These are phyloP conservation scores for Hyaloscypha variabilis DNA, from an alignment of 495 filamentous ascomycete species.

Conservation along the genomic window DNA sequence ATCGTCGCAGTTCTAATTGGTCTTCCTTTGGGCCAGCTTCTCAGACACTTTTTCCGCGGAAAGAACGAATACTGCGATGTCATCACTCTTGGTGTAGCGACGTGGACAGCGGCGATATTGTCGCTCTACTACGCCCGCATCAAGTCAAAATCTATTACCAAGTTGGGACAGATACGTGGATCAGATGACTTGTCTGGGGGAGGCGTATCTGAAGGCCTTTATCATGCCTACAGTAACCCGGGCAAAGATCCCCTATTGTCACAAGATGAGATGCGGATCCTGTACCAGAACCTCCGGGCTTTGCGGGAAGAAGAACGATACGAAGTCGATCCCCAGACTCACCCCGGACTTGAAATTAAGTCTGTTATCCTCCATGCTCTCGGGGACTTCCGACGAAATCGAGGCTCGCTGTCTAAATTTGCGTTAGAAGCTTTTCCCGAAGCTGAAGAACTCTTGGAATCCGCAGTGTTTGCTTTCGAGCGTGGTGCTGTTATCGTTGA, in stretches of 20 bases:
- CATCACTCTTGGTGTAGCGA: slow-evolving; percentile 52
- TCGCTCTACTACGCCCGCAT: slow-evolving; percentile 40
- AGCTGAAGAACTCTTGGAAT: slow-evolving; percentile 20
- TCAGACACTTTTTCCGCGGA: slow-evolving; percentile 40
- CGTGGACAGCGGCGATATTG: slow-evolving; percentile 56
- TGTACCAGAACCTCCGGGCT: slow-evolving; percentile 36
- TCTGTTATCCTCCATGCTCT: slow-evolving; percentile 23
- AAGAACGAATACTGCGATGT: slow-evolving; percentile 50
- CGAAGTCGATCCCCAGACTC: slow-evolving; percentile 33
- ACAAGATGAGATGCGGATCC: slow-evolving; percentile 54
- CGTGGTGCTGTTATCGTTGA: slow-evolving; percentile 15
- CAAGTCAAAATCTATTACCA: slow-evolving; percentile 13
- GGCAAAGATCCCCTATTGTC: slow-evolving; percentile 51
- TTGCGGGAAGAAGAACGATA: slow-evolving; percentile 21
- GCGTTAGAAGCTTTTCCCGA: slow-evolving; percentile 21
- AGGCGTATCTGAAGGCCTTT: slow-evolving; percentile 39
- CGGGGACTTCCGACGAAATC: slow-evolving; percentile 11
- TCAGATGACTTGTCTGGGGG: slow-evolving; percentile 1
- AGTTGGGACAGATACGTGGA: not conserved
- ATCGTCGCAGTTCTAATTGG: slow-evolving; percentile 48
- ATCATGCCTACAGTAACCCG: slow-evolving; percentile 47
- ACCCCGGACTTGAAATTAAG: slow-evolving; percentile 55
- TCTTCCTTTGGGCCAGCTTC: slow-evolving; percentile 48
- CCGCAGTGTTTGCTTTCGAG: slow-evolving; percentile 17
- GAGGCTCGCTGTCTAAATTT: slow-evolving; percentile 14